Evolutionary conservation across 805 yeast genomes (phyloP).

Genomic region (Jamesozyma spencerorum): DNA sequence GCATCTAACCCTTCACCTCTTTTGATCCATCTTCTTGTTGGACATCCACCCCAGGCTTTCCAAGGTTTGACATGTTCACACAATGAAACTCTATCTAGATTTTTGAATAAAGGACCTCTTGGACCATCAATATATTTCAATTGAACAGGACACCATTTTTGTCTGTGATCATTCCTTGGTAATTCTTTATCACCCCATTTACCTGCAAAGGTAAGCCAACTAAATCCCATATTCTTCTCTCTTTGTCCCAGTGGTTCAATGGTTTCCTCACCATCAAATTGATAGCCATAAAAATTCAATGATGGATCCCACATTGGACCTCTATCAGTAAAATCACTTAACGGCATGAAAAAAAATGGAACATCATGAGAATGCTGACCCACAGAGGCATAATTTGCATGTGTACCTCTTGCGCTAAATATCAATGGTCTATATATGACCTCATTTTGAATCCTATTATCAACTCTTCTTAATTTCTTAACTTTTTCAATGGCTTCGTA

Average conservation of each 20-base stretch:
- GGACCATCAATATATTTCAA: constrained; percentile 93
- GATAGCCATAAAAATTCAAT: constrained; percentile 66
- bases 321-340: constrained; percentile 88
- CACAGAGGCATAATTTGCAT: constrained; percentile 91
- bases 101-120: constrained; percentile 75
- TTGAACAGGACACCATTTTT: constrained; percentile 79
- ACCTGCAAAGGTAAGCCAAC: constrained; percentile 77
- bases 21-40: constrained; percentile 59
- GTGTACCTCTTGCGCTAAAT: constrained; percentile 91
- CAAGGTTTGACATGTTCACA: constrained; percentile 90
- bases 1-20: constrained; percentile 69
- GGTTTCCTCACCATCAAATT: constrained; percentile 45
- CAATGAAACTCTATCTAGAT: constrained; percentile 55
- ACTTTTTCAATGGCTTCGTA: constrained; percentile 36
- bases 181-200: constrained; percentile 86
- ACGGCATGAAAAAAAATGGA: constrained; percentile 67
- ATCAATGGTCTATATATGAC: constrained; percentile 53
- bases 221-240: constrained; percentile 34
- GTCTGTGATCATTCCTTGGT: constrained; percentile 61
- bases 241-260: constrained; percentile 33
- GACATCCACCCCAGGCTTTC: constrained; percentile 80
- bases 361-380: constrained; percentile 95
- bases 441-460: constrained; percentile 70
- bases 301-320: constrained; percentile 96
- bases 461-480: constrained; percentile 66